Base-by-base conservation (phyloP, 345 rosid genomes). In the Populus ilicifolia region DNA sequence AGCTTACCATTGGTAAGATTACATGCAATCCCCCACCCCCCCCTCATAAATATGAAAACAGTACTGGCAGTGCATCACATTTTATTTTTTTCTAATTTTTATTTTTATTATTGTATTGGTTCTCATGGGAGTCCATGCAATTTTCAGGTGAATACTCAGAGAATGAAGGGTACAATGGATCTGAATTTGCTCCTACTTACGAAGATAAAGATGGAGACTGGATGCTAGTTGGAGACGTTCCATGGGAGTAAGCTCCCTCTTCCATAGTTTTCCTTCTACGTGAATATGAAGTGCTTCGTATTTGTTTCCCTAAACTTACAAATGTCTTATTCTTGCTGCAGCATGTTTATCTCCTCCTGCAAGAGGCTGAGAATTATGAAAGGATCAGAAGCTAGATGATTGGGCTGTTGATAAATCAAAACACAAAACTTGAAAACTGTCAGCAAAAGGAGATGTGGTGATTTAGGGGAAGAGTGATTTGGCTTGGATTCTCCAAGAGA, bases 181-280 rank as follows among this genome's bases (percentile, higher is more conserved):
- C 78, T 17, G 73, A 69, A 6, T 79, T 68, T 61, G 17, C 74
- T 56, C 82, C 78, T n/a, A 73, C 74, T 62, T 77, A 77, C 25
- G 80, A 77, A 77, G 80, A 77, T 33, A 77, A 63, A 63, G 80
- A 77, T 63, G 80, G 80, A 33, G 80, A 77, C 8, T 77, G 80
- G 80, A 77, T 77, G 80, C 80, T 77, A 43, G 75, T 77, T 21
- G 80, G 80, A 16, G 80, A 77, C 64, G 80, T 77, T 71, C 80
- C 80, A 70, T 77, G 80, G 82, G 69, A 63, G 82, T 79, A 73
- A 73, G 74, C 73, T 54, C 41, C 33, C 17, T 21, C 10, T 52
- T 12, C 35, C 36, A 69, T 36, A 2, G 27, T 27, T 25, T 62
- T 62, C 25, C 12, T 62, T 20, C 8, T 62, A 17, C 13, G 29